Evolutionary conservation across 2,329 filamentous ascomycete species (phyloP).

Genomic region (Hymenoscyphus infarciens): DNA sequence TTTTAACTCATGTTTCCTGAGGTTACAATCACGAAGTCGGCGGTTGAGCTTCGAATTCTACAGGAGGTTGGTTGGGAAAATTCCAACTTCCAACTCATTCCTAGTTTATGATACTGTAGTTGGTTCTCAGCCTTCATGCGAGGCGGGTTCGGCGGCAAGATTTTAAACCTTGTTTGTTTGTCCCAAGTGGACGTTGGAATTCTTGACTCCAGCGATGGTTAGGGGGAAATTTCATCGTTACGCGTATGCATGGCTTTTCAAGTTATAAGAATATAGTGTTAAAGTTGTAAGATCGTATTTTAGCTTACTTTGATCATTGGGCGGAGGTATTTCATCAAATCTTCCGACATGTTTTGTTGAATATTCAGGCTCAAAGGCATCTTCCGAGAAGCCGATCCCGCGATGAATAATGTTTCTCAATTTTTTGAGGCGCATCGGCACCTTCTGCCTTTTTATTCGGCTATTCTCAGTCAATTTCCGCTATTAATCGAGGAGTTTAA

Average conservation of each 20-base stretch:
- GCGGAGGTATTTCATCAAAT: neutral
- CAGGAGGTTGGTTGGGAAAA: neutral
- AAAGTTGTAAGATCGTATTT: neutral
- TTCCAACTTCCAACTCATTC: neutral
- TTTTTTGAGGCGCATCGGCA: neutral
- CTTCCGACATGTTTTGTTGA: neutral
- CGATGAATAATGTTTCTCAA: neutral
- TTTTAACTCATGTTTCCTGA: neutral
- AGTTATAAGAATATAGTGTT: neutral
- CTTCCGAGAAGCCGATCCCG: neutral
- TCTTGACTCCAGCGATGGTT: neutral
- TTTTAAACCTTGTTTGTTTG: neutral
- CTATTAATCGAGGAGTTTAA: no score
- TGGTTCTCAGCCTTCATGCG: neutral
- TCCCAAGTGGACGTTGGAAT: neutral
- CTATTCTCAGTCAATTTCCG: no score
- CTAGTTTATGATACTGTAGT: neutral
- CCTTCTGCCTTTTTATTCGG: no score
- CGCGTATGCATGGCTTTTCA: neutral
- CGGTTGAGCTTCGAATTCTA: neutral
- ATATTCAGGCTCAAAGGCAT: neutral
- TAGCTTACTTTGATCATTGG: neutral
- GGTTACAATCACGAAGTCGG: neutral
- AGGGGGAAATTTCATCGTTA: neutral
- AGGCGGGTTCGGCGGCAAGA: neutral